These are phyloP conservation scores for Cystobasidium pallidum DNA, from an alignment of 1,284 basidiomycete species.

Conservation along the genomic window DNA sequence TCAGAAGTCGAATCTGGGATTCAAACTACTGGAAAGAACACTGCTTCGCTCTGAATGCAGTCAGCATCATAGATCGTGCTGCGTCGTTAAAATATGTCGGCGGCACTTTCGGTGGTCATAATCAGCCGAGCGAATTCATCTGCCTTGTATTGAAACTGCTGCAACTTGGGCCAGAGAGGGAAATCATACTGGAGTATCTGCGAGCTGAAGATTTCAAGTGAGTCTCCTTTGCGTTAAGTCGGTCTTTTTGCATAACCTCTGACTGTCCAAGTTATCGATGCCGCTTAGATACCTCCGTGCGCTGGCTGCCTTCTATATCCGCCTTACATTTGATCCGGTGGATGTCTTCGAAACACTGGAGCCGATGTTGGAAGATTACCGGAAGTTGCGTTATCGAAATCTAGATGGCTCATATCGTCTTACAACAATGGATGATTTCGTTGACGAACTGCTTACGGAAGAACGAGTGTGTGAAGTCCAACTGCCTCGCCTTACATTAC, in stretches of 20 bases:
- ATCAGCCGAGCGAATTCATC: conserved; percentile 86
- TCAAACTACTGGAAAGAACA: conserved; percentile 80
- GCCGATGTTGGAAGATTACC: conserved; percentile 88
- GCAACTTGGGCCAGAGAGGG: conserved; percentile 95
- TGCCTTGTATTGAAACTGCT: conserved; percentile 90
- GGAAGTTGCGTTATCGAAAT: conserved; percentile 80
- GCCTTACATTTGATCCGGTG: conserved; percentile 85
- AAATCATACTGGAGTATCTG: conserved; percentile 92
- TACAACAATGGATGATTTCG: conserved; percentile 89
- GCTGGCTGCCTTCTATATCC: conserved; percentile 88
- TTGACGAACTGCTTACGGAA: conserved; percentile 79
- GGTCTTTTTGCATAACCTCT: too few relatives aligned
- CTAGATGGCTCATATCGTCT: conserved; percentile 68
- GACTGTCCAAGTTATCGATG: too few relatives aligned
- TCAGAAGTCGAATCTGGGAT: conserved; percentile 94
- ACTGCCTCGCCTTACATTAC: conserved; percentile 82
- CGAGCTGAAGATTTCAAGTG: conserved; percentile 97
- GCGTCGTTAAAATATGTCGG: conserved; percentile 81
- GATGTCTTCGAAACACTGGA: conserved; percentile 94
- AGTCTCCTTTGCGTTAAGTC: conserved; percentile 56
- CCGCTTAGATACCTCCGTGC: conserved; percentile 96
- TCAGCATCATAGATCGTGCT: conserved; percentile 89
- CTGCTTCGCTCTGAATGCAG: conserved; percentile 65
- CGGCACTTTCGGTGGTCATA: conserved; percentile 84
- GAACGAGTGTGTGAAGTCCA: conserved; percentile 97